Base-by-base conservation (phyloP, 192 early-diverging fungal genomes). In the Coemansia sp. region DNA sequence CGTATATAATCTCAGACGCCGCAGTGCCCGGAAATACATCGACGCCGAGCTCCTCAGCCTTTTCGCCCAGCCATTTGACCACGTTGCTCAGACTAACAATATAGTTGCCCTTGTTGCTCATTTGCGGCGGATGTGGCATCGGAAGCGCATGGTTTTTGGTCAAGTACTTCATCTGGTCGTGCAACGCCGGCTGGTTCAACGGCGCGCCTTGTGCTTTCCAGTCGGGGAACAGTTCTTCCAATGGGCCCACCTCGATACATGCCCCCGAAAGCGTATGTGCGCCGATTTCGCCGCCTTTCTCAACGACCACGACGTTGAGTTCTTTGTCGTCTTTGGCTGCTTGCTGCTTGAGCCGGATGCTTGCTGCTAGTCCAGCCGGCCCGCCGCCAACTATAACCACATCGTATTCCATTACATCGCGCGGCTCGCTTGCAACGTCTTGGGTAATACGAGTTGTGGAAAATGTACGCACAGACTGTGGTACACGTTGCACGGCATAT, bases 161-260 rank as follows among this genome's bases (percentile, higher is more conserved):
- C 63, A 99, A 75, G 28, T 90, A 86, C 64, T 84, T 82, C 90
- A 99, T 93, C 0, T 87, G 76, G 77, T 99, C 97, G 28, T 88
- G 79, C 3, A 84, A 69, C 3, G 88, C 97, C 4, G 92, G 93
- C 59, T 88, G 88, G 74, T 93, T 88, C 37, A 99, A 79, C 15
- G 97, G 97, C 1, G 97, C 95, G 5, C 92, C 93, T 68, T 86
- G 91, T 56, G 95, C 94, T 77, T 93, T 95, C 95, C 95, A 99
- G 67, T 97, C 91, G 23, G 97, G 97, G 37, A 99, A 93, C 65
- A 99, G 79, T 80, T 99, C 97, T 64, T 96, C 83, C 56, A 99
- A 72, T 6, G 97, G 91, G 3, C 88, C 84, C 4, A 93, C 89
- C 69, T 99, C 97, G 25, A 99, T 71, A 44, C 97, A 95, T 17